Percentiles rank a stretch among this genome's conserved stretches.
Conservation (phyloP, 768 basidiomycete species). For the Chalciporus sphaerocephalus region DNA sequence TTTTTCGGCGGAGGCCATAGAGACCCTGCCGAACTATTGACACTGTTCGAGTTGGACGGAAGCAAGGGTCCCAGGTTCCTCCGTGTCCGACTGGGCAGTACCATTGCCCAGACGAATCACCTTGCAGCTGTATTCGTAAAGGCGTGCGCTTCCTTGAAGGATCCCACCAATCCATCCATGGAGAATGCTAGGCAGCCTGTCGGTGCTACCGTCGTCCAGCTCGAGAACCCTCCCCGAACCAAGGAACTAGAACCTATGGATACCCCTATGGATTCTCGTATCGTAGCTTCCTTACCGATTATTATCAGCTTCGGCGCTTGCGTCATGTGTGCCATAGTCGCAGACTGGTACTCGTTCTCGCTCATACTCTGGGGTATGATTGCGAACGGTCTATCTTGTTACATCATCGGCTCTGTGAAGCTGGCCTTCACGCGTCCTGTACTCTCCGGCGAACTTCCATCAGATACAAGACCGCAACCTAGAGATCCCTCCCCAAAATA, state of each 20-base stretch:
- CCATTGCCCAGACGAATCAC: slow-evolving; percentile 17
- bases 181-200: slow-evolving; percentile 3
- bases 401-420: slow-evolving; percentile 19
- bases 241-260: neutral
- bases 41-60: slow-evolving; percentile 21
- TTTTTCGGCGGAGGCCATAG: slow-evolving; percentile 26
- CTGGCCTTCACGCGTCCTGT: slow-evolving; percentile 13
- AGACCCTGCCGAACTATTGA: slow-evolving; percentile 14
- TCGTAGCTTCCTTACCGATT: slow-evolving; percentile 13
- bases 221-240: slow-evolving; percentile 11
- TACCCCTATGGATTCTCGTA: neutral
- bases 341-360: slow-evolving; percentile 25
- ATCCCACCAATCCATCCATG: slow-evolving; percentile 3
- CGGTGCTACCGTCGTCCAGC: slow-evolving; percentile 17
- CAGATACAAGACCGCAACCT: neutral
- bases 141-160: slow-evolving; percentile 2
- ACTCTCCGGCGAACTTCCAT: slow-evolving; percentile 4
- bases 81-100: slow-evolving; percentile 18
- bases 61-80: slow-evolving; percentile 19
- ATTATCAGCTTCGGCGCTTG: slow-evolving; percentile 15
- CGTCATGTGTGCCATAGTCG: slow-evolving; percentile 13
- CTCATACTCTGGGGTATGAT: slow-evolving; percentile 30
- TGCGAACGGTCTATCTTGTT: slow-evolving; percentile 25
- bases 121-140: slow-evolving; percentile 17
- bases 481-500: neutral